Evolutionary conservation across 176 grass and related monocot genomes (phyloP), one percentile per base, ranked within the genome.

Genomic region (Aegilops tauschii): DNA sequence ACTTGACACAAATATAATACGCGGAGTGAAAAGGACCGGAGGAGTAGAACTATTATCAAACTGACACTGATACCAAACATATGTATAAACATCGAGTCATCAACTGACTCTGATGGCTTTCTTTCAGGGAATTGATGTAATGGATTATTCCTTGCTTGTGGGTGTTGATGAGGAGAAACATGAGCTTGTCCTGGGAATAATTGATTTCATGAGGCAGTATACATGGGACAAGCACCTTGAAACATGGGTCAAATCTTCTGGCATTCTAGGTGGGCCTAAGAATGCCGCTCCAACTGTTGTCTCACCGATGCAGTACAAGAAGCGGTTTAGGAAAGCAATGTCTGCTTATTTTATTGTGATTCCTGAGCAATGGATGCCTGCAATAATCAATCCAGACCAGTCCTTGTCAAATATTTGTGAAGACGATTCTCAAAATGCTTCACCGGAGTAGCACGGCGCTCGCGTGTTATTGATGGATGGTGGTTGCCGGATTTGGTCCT

Each of bases 141-240:
- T 98, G 97, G 97, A 98, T 82, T 98, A 98, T 85, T 98, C 97
- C 76, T 92, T 98, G 64, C 92, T 98, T 71, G 94, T 98, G 79
- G 97, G 97, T 25, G 92, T 98, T n/a, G 97, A 98, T 40, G 97
- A 98, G 80, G 89, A 98, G 83, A 96, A 88, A 82, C 94, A 98
- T 47, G 97, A 98, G 66, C 85, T 98, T 31, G 92, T 98, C 13
- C 85, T 98, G 47, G 97, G 97, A 77, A 98, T 98, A 74, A 98
- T 98, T 58, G 97, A 98, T 91, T 98, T 98, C 70, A 96, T 98
- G 97, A 92, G 96, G 80, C 96, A 98, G 84, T 98, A 98, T 52
- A 98, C 96, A 86, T 98, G 96, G 96, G 96, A 98, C 90, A 98
- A 98, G 88, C 97, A 98, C 80, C 92, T 98, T 2, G 97, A 98